A percentile compares a stretch with the other conserved stretches of the same genome.
Conservation (phyloP, 495 filamentous ascomycete genomes). For the Talaromyces ruber region DNA sequence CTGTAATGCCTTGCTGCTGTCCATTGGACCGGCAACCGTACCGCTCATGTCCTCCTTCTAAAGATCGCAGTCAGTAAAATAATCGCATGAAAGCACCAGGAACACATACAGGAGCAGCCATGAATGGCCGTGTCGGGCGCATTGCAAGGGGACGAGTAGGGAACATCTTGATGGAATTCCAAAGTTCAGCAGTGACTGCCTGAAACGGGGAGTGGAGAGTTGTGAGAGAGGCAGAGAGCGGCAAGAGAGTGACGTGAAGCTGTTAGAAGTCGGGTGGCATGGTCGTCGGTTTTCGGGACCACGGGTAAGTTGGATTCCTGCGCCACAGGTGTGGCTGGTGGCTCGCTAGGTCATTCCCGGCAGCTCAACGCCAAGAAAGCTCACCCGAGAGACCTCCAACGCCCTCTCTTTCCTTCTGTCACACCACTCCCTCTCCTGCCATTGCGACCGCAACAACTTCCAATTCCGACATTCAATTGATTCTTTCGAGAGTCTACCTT, state of each 20-base stretch:
- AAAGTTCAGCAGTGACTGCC: conserved; percentile 13
- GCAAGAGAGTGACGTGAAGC: conserved; percentile 6
- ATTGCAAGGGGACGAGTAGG: conserved; percentile 51
- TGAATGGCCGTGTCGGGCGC: conserved; percentile 53
- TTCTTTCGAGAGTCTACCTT: conserved; percentile 5
- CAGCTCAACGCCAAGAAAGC: conserved; percentile 25
- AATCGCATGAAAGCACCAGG: background rate
- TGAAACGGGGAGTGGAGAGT: conserved; percentile 6
- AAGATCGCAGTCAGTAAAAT: conserved; percentile 24
- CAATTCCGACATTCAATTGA: conserved; percentile 1
- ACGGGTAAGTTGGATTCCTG: conserved; percentile 26
- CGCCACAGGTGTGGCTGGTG: conserved; percentile 31
- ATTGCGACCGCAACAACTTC: background rate
- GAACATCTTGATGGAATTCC: conserved; percentile 45
- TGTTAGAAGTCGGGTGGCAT: conserved; percentile 3
- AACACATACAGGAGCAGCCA: conserved; percentile 72
- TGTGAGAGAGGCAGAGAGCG: background rate
- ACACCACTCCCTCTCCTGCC: conserved; percentile 11
- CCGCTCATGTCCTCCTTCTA: conserved; percentile 80
- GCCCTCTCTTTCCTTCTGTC: conserved; percentile 13
- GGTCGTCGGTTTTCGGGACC: conserved; percentile 18
- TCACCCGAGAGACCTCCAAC: conserved; percentile 13
- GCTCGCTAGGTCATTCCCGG: conserved; percentile 34
- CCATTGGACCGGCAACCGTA: conserved; percentile 35
- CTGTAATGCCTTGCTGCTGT: background rate